Evolutionary conservation across 176 grass and related monocot species (phyloP).

Genomic region (Eragrostis curvula): DNA sequence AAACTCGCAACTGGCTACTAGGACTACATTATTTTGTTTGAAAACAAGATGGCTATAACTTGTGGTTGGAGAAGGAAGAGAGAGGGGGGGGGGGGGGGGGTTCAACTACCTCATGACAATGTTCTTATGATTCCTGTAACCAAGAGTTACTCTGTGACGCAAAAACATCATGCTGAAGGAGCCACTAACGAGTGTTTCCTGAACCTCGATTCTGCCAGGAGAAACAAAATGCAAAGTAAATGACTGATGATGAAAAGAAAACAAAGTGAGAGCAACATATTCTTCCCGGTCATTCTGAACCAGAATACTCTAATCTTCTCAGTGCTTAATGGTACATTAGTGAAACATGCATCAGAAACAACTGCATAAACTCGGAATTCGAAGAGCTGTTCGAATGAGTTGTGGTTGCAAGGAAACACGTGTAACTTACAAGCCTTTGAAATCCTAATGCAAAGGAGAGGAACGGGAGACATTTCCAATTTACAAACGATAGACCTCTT

Average conservation of each 20-base stretch:
- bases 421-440: not conserved
- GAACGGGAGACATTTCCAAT: not conserved
- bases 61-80: too few species aligned
- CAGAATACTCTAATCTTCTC: conserved; percentile 7
- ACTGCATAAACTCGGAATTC: not conserved
- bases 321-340: not conserved
- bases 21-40: too few species aligned
- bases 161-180: conserved; percentile 98
- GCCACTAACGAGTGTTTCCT: conserved; percentile 87
- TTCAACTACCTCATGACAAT: conserved; percentile 77
- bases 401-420: not conserved
- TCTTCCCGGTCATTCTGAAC: not conserved
- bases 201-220: conserved; percentile 81
- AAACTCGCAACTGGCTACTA: conserved; percentile 15
- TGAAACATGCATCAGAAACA: not conserved
- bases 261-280: conserved; percentile 1
- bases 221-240: conserved; percentile 16
- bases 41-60: too few species aligned
- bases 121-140: conserved; percentile 95
- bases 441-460: not conserved
- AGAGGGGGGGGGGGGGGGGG: too few species aligned
- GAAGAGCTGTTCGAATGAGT: not conserved
- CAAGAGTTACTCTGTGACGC: conserved; percentile 81
- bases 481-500: not conserved
- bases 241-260: conserved; percentile 3